Conservation (phyloP, 192 early-diverging fungal species). For the Spinellus fusiger region DNA sequence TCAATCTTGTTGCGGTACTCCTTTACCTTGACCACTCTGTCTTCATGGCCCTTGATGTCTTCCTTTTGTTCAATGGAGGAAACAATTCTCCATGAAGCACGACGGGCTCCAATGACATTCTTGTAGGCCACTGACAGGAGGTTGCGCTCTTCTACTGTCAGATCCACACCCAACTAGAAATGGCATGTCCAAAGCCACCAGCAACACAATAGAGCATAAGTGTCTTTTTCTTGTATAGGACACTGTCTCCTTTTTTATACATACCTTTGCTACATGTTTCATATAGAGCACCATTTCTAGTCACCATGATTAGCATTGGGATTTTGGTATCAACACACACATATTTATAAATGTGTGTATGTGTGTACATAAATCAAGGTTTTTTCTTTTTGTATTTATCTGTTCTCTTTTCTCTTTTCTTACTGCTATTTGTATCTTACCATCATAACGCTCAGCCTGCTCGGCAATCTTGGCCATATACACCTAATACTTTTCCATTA, state of each 20-base stretch:
- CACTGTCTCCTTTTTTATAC: too few relatives aligned
- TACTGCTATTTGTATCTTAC: slow-evolving; percentile 42
- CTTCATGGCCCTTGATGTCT: slow-evolving; percentile 77
- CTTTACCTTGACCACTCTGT: slow-evolving; percentile 86
- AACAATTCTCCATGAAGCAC: slow-evolving; percentile 96
- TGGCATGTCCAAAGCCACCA: not conserved
- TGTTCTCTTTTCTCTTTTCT: not conserved
- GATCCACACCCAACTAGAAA: slow-evolving; percentile 12
- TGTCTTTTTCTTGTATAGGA: not conserved
- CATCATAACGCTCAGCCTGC: slow-evolving; percentile 99
- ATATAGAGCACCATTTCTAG: slow-evolving; percentile 77
- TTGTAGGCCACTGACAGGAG: slow-evolving; percentile 97
- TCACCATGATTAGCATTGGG: too few relatives aligned
- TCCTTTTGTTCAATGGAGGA: slow-evolving; percentile 97
- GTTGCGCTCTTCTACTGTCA: slow-evolving; percentile 95
- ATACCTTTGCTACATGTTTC: slow-evolving; percentile 57
- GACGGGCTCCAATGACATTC: slow-evolving; percentile 96
- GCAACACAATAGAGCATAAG: not conserved
- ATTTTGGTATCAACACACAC: too few relatives aligned
- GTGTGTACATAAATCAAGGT: not conserved
- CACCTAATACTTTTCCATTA: slow-evolving; percentile 47
- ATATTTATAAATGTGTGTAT: not conserved
- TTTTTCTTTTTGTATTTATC: not conserved
- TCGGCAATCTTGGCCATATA: slow-evolving; percentile 99
- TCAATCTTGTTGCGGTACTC: slow-evolving; percentile 94